A percentile compares a stretch with the other conserved stretches of the same genome.
Conservation (phyloP, 2,329 filamentous ascomycete species). For the Hypocrella siamensis region DNA sequence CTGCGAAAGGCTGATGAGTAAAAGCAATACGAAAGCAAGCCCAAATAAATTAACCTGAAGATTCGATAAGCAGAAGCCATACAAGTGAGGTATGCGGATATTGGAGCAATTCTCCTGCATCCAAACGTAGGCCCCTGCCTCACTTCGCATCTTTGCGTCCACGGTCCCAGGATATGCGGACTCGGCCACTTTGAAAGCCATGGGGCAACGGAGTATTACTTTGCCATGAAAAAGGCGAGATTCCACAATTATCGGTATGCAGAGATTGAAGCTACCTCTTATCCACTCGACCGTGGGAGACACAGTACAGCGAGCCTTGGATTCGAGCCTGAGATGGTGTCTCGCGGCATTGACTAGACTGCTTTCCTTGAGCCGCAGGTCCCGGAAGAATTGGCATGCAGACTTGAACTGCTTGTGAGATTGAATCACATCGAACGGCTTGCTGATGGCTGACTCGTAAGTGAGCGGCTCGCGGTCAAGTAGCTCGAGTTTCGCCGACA, state of each 20-base stretch:
- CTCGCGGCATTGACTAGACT: too few species aligned
- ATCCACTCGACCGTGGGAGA: not conserved
- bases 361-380: too few species aligned
- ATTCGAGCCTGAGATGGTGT: too few species aligned
- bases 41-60: too few species aligned
- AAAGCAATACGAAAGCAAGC: too few species aligned
- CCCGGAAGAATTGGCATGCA: too few species aligned
- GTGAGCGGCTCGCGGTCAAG: too few species aligned
- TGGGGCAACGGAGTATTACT: not conserved
- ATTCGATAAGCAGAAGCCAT: slow-evolving; percentile 6
- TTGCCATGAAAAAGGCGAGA: not conserved
- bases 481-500: too few species aligned
- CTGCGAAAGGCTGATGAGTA: too few species aligned
- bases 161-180: not conserved
- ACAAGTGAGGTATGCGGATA: slow-evolving; percentile 6
- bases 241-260: not conserved
- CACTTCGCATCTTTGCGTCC: slow-evolving; percentile 1
- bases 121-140: slow-evolving; percentile 2
- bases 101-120: slow-evolving; percentile 4
- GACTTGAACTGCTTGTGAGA: too few species aligned
- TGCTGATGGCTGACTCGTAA: too few species aligned
- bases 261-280: not conserved
- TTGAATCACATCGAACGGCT: too few species aligned
- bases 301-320: not conserved
- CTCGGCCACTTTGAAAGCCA: not conserved